phyloP scores from a whole-genome alignment of 2,329 filamentous ascomycete species.

The Apiospora rasikravindrae region DNA sequence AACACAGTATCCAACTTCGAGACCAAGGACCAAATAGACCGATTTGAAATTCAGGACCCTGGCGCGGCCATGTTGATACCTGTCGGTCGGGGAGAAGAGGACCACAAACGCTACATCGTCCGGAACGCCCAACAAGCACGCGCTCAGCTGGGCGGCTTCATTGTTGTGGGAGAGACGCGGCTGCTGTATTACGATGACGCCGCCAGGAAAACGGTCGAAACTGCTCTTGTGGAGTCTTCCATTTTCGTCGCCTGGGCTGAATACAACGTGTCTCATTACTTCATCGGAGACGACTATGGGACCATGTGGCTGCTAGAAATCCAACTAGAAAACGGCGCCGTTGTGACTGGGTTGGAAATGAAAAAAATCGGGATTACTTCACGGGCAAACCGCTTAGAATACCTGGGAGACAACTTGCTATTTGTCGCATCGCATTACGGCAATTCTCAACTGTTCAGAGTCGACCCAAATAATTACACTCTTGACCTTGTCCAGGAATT shows the following conservation, averaged over 20 bases:
- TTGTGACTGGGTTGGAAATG: constrained; percentile 76
- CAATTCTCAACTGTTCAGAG: constrained; percentile 78
- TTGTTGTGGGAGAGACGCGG: constrained; percentile 80
- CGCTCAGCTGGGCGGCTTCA: constrained; percentile 70
- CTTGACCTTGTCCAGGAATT: constrained; percentile 76
- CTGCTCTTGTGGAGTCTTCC: constrained; percentile 72
- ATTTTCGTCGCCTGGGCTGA: constrained; percentile 93
- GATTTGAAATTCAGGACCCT: constrained; percentile 58
- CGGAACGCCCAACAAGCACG: constrained; percentile 58
- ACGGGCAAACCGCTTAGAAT: constrained; percentile 78
- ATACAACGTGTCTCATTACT: constrained; percentile 79
- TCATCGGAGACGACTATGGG: constrained; percentile 93
- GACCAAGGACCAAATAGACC: constrained; percentile 58
- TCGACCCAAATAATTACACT: constrained; percentile 39
- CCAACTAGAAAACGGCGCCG: constrained; percentile 61
- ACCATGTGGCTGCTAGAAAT: constrained; percentile 85
- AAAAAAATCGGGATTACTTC: constrained; percentile 70
- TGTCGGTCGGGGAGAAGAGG: constrained; percentile 58
- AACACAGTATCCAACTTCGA: constrained; percentile 60
- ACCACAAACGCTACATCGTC: constrained; percentile 65
- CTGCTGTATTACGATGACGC: constrained; percentile 86
- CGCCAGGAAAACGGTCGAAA: constrained; percentile 68
- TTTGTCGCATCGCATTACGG: constrained; percentile 94
- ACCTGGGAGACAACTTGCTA: constrained; percentile 73
- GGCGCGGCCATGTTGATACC: constrained; percentile 68